Percentiles rank a stretch among this genome's conserved stretches.
Evolutionary conservation across 257 asterid species (phyloP).

Genomic region (Gentiana dahurica): DNA sequence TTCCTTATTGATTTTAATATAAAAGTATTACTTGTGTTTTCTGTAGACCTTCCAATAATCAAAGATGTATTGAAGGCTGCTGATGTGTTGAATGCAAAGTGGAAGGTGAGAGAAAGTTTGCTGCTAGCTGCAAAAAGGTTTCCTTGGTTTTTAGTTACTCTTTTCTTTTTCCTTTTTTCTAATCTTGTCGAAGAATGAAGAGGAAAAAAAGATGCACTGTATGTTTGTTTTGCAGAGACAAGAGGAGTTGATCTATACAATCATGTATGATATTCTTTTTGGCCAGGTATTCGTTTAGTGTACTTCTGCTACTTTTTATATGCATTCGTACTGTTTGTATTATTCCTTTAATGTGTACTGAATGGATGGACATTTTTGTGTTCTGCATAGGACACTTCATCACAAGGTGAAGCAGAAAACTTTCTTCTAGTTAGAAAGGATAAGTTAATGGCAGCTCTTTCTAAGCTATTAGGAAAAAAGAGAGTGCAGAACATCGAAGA

Average conservation of each 20-base stretch:
- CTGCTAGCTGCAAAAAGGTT: neutral
- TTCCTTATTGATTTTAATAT: neutral
- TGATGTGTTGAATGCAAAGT: constrained; percentile 45
- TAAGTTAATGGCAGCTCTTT: constrained; percentile 48
- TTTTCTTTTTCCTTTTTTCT: neutral
- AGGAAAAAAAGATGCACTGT: neutral
- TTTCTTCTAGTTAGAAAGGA: constrained; percentile 48
- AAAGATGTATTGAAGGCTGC: constrained; percentile 66
- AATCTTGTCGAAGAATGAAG: too few species aligned
- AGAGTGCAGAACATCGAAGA: constrained; percentile 48
- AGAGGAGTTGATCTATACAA: constrained; percentile 54
- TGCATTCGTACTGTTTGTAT: neutral
- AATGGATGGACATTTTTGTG: neutral
- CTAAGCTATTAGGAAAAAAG: constrained; percentile 36
- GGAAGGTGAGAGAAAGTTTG: constrained; percentile 53
- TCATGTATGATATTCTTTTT: constrained; percentile 69
- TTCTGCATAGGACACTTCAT: constrained; percentile 40
- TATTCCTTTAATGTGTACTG: neutral
- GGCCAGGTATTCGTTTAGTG: constrained; percentile 46
- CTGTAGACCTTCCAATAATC: constrained; percentile 61
- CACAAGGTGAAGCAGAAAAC: constrained; percentile 83
- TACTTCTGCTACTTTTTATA: neutral
- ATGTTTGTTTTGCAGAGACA: constrained; percentile 55
- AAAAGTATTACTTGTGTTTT: neutral
- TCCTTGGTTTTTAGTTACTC: neutral